Base-by-base conservation (phyloP, 139 green algal species). In the Medakamo hakoo region DNA sequence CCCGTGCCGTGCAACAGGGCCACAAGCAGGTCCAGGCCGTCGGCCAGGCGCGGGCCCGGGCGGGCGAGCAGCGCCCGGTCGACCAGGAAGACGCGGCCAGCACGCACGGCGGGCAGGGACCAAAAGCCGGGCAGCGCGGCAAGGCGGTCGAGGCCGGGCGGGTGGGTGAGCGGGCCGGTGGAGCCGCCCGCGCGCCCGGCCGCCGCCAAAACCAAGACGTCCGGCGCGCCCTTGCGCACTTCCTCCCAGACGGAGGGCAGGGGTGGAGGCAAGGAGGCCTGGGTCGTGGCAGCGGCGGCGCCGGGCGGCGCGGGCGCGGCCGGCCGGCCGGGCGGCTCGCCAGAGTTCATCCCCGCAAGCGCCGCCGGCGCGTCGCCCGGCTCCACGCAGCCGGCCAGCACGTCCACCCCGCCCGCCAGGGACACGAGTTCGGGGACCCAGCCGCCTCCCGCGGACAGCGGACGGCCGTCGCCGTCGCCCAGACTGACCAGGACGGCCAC, bases 91-190 rank as follows among this genome's bases (percentile, higher is more conserved):
- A 97, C 85, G 31, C 69, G 61, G 18, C 84, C 80, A 18, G 55
- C 32, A 22, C 73, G 74, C 49, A 95, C 88, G 2, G 88, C 89
- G 20, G 90, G 87, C 63, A 97, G 65, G 5, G 63, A 65, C 89
- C 90, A 96, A 79, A 87, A 97, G 30, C 89, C 88, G 0, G 84
- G 82, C 67, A 83, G 72, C 18, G 28, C 60, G 2, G 88, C 89
- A 59, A 94, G 68, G n/a, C 68, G 30, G n/a, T 70, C 72, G 0
- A 83, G 71, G 57, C 88, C 66, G 55, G 26, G 49, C 49, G 89
- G 63, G 26, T 76, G 63, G 49, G 30, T 63, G 57, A 77, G 66
- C 18, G 68, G 55, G 28, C 57, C 49, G 9, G 56, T 28, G 3
- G 59, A 65, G 31, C 26, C 32, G 31, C 65, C 62, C 58, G 28